Evolutionary conservation across 805 yeast species (phyloP).

Genomic region (Metschnikowia kofuensis): DNA sequence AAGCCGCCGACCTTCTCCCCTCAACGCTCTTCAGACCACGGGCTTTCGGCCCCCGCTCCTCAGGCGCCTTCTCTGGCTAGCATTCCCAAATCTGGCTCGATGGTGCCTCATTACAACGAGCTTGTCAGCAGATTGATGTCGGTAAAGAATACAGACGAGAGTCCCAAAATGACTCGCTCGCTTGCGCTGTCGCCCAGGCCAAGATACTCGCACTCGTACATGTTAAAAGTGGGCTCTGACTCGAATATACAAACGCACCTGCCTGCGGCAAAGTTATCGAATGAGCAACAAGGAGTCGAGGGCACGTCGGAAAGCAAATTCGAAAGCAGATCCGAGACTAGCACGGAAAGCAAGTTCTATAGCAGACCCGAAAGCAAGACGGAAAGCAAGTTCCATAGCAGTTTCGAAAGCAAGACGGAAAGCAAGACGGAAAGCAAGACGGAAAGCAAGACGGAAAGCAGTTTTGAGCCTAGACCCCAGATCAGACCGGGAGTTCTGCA

Average conservation of each 20-base stretch:
- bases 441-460: too few species aligned
- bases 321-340: too few species aligned
- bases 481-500: too few species aligned
- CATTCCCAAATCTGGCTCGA: conserved; percentile 2
- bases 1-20: conserved; percentile 12
- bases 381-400: too few species aligned
- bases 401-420: too few species aligned
- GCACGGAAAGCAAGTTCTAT: too few species aligned
- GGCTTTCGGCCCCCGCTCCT: neutral
- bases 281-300: too few species aligned
- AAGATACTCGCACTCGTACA: conserved; percentile 29
- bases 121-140: conserved; percentile 14
- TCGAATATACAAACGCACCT: conserved; percentile 1
- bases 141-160: conserved; percentile 7
- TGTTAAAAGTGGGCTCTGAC: conserved; percentile 14
- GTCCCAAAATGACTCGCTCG: conserved; percentile 6
- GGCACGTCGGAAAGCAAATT: too few species aligned
- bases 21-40: neutral
- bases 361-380: too few species aligned
- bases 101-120: conserved; percentile 11
- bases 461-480: too few species aligned
- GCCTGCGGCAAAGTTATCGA: neutral
- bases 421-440: too few species aligned
- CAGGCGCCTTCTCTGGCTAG: neutral
- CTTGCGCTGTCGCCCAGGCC: conserved; percentile 13